Evolutionary conservation across 768 basidiomycete genomes (phyloP), one percentile per base, ranked within the genome.

Genomic region (Boletus reticuloceps): DNA sequence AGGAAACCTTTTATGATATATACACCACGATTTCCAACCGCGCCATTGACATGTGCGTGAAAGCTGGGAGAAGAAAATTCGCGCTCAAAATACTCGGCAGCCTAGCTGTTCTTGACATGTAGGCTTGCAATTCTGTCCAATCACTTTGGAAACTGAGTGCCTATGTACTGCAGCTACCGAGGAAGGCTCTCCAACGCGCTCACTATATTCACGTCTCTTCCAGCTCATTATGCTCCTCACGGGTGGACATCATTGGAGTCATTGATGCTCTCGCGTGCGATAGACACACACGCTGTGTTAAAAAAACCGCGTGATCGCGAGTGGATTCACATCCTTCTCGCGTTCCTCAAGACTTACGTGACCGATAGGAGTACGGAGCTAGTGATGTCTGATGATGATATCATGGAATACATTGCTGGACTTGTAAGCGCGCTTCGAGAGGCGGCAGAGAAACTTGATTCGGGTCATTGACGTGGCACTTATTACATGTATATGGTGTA

Each of bases 21-120:
- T 99, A 97, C 68, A 74, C 85, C 20, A 73, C 72, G 14, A 71
- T 85, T 41, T 91, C 91, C 4, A 90, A 94, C 63, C 84, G 86
- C 50, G 86, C 93, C 6, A 89, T 97, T 52, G 89, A 92, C 45
- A 79, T 88, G 58, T 97, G 93, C 63, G 86, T 84, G 47, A 86
- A 82, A 59, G 87, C 88, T n/a, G 88, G 86, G 17, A 83, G 94
- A 42, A 80, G 86, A 47, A 89, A 96, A 64, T 91, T 89, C 65
- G 94, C 93, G 11, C 74, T 95, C 36, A 89, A 88, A 61, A 72
- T 98, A 47, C 90, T 94, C 58, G 91, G 90, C 2, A 86, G 82
- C 63, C 76, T 98, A 16, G 96, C 94, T 4, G 91, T 89, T 16
- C 80, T 98, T 37, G 94, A 98, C 60, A 70, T 88, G 96, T 98